A percentile compares a stretch with the other conserved stretches of the same genome.
These are phyloP conservation scores for Colletotrichum tabaci DNA, from an alignment of 2,329 filamentous ascomycete genomes.

Conservation along the genomic window DNA sequence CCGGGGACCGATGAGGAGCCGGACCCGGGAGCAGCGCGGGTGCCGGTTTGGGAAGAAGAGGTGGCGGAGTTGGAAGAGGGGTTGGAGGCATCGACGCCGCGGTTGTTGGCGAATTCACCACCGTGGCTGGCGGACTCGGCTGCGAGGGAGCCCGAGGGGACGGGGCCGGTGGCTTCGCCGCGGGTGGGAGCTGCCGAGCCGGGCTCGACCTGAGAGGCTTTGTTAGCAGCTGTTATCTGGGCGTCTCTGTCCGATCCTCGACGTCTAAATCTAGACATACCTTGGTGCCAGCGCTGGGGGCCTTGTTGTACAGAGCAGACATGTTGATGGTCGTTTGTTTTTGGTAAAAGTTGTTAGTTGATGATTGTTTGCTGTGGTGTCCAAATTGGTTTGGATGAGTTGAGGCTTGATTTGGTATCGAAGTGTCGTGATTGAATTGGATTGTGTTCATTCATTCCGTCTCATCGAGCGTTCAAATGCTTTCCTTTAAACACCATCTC, in stretches of 20 bases:
- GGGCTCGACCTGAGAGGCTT: conserved; percentile 59
- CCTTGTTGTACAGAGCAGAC: conserved; percentile 32
- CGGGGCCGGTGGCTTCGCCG: conserved; percentile 74
- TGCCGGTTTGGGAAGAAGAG: conserved; percentile 12
- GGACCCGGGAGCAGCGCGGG: conserved; percentile 26
- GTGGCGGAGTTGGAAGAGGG: conserved; percentile 58
- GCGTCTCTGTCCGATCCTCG: not conserved
- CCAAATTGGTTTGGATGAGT: not conserved
- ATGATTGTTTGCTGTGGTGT: not conserved
- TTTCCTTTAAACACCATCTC: conserved; percentile 20
- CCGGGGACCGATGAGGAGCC: conserved; percentile 32
- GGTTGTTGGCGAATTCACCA: conserved; percentile 75
- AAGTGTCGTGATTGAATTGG: not conserved
- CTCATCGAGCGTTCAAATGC: not conserved
- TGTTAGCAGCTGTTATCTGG: conserved; percentile 34
- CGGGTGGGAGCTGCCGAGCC: conserved; percentile 64
- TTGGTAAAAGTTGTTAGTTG: no score
- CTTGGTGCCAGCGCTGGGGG: conserved; percentile 39
- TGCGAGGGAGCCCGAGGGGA: conserved; percentile 81
- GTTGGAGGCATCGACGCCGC: conserved; percentile 64
- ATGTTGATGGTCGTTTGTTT: not conserved
- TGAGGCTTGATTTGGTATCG: not conserved
- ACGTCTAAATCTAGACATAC: not conserved
- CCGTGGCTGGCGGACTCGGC: conserved; percentile 76
- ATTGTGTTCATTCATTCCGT: not conserved